A percentile compares a stretch with the other conserved stretches of the same genome.
These are phyloP conservation scores for Pistacia vera DNA, from an alignment of 345 rosid genomes.

Conservation along the genomic window DNA sequence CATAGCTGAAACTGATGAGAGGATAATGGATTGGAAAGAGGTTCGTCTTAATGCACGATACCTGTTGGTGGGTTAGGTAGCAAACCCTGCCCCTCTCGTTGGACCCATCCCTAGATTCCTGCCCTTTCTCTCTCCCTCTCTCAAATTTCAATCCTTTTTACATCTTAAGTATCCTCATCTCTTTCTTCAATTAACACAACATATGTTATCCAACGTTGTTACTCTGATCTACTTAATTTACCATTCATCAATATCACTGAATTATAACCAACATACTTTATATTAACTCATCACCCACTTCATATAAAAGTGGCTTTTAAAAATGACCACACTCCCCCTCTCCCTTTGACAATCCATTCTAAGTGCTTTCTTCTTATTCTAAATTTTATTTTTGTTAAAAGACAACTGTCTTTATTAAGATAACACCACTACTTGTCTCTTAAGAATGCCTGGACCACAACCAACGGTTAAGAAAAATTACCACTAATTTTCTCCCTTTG, in stretches of 20 bases:
- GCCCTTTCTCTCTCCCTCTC: constrained; percentile 11
- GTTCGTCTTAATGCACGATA: constrained; percentile 48
- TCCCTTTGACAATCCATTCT: constrained; percentile 13
- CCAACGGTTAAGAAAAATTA: constrained; percentile 16
- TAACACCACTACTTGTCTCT: constrained; percentile 28
- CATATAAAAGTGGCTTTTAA: constrained; percentile 9
- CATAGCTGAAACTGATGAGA: constrained; percentile 26
- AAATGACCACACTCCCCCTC: too few relatives aligned
- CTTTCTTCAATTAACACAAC: background rate
- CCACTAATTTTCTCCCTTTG: constrained; percentile 9
- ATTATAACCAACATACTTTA: too few relatives aligned
- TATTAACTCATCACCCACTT: constrained; percentile 19
- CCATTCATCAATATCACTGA: too few relatives aligned
- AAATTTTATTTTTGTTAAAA: constrained; percentile 25
- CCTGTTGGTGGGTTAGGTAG: constrained; percentile 78
- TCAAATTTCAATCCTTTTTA: constrained; percentile 30
- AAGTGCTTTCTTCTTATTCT: constrained; percentile 18
- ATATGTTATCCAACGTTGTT: constrained; percentile 1
- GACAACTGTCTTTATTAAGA: constrained; percentile 42
- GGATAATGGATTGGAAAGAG: constrained; percentile 48
- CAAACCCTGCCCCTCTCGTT: constrained; percentile 58
- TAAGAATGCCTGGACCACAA: constrained; percentile 4
- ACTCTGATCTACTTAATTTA: too few relatives aligned
- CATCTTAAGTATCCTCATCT: constrained; percentile 21
- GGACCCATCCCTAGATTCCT: constrained; percentile 67